Conservation (phyloP, 257 asterid species). For the Oldenlandia corymbosa region DNA sequence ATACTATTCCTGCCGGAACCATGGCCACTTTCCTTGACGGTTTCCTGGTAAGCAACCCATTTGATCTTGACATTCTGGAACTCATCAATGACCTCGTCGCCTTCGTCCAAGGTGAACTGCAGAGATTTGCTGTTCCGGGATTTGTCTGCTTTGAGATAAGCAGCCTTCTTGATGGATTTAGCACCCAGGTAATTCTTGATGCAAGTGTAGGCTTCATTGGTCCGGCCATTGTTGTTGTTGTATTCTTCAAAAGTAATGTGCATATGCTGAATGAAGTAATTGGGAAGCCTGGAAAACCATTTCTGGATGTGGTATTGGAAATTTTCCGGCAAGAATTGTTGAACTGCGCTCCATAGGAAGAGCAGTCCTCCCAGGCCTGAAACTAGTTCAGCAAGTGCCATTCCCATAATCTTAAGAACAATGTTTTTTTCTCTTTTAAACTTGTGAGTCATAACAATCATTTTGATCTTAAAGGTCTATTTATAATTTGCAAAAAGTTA, state of each 20-base stretch:
- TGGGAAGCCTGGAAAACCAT: not conserved
- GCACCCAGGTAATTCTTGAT: slow-evolving; percentile 22
- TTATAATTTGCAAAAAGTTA: too few species aligned
- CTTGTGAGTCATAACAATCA: too few species aligned
- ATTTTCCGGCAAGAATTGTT: too few species aligned
- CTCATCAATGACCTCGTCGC: slow-evolving; percentile 19
- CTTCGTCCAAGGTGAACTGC: slow-evolving; percentile 21
- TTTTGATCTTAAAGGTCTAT: too few species aligned
- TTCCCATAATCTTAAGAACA: too few species aligned
- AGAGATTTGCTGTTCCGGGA: slow-evolving; percentile 9
- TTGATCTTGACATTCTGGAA: slow-evolving; percentile 11
- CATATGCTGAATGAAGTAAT: slow-evolving; percentile 15
- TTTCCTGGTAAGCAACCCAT: slow-evolving; percentile 22
- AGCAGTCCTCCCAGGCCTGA: slow-evolving; percentile 10
- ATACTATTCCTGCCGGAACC: too few species aligned
- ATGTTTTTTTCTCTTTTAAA: too few species aligned
- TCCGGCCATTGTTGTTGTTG: not conserved
- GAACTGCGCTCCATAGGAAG: slow-evolving; percentile 7
- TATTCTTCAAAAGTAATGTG: slow-evolving; percentile 12
- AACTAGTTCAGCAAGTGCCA: too few species aligned
- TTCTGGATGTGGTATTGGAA: not conserved
- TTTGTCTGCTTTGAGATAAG: slow-evolving; percentile 14
- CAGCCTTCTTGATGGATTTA: slow-evolving; percentile 20
- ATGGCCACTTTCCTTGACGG: too few species aligned
- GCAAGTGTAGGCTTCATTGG: slow-evolving; percentile 13